Conservation (phyloP, 345 rosid species). For the thale cress (Arabidopsis thaliana) region TAIR10.1 NC_003074.8:18998501-18999000, state of each 20-base stretch:
- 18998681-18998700: not conserved
- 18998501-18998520: slow-evolving; percentile 56
- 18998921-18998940: slow-evolving; percentile 89
- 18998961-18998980: slow-evolving; percentile 72
- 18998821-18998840: slow-evolving; percentile 94
- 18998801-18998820: slow-evolving; percentile 94
- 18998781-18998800: slow-evolving; percentile 83
- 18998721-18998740: not conserved
- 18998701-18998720: not conserved
- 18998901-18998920: slow-evolving; percentile 89
- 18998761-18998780: slow-evolving; percentile 85
- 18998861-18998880: slow-evolving; percentile 79
- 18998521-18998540: not conserved
- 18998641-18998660: not conserved
- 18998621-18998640: slow-evolving; percentile 7
- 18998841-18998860: slow-evolving; percentile 85
- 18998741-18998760: slow-evolving; percentile 52
- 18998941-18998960: slow-evolving; percentile 86
- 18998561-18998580: not conserved
- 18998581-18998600: not conserved
- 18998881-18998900: slow-evolving; percentile 94
- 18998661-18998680: not conserved
- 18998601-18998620: not conserved
- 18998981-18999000: slow-evolving; percentile 70
- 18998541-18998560: slow-evolving; percentile 8